These are phyloP conservation scores for Aspergillus ruber DNA, from an alignment of 2,329 filamentous ascomycete genomes.

Conservation along the genomic window DNA sequence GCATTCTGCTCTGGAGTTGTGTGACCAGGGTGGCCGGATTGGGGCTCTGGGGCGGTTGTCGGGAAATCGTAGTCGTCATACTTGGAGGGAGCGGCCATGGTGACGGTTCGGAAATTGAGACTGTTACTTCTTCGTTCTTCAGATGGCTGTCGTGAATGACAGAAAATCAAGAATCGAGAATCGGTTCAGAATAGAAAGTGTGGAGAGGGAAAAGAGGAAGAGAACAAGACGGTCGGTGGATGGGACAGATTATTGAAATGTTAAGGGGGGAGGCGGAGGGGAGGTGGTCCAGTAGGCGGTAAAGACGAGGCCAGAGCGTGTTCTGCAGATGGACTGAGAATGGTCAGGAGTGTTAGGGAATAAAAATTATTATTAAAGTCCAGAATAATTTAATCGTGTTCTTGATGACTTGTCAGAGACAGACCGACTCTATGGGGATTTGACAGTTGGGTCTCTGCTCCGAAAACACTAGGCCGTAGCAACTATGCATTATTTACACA, in stretches of 20 bases:
- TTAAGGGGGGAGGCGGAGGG: not conserved
- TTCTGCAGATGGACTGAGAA: too few species aligned
- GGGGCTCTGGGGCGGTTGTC: slow-evolving; percentile 62
- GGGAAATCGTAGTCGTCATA: slow-evolving; percentile 97
- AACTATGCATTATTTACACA: too few species aligned
- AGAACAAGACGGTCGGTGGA: slow-evolving; percentile 3
- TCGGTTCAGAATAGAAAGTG: not conserved
- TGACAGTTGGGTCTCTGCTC: too few species aligned
- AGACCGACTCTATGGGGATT: too few species aligned
- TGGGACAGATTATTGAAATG: not conserved
- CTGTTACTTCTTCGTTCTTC: not conserved
- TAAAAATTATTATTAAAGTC: too few species aligned
- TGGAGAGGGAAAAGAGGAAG: slow-evolving; percentile 5
- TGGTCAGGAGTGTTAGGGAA: too few species aligned
- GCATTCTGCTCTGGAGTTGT: slow-evolving; percentile 83
- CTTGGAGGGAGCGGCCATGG: slow-evolving; percentile 63
- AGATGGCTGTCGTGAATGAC: not conserved
- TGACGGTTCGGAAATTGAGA: slow-evolving; percentile 6
- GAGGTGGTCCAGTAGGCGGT: not conserved
- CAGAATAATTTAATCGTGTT: too few species aligned
- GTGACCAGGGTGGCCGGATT: slow-evolving; percentile 78
- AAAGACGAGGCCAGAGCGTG: not conserved
- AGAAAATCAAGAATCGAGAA: slow-evolving; percentile 2
- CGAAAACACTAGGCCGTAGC: too few species aligned
- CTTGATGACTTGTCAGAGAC: too few species aligned